Evolutionary conservation across 164 flowering plant genomes (phyloP), one percentile per base, ranked within the genome.

Genomic region (Macadamia integrifolia): DNA sequence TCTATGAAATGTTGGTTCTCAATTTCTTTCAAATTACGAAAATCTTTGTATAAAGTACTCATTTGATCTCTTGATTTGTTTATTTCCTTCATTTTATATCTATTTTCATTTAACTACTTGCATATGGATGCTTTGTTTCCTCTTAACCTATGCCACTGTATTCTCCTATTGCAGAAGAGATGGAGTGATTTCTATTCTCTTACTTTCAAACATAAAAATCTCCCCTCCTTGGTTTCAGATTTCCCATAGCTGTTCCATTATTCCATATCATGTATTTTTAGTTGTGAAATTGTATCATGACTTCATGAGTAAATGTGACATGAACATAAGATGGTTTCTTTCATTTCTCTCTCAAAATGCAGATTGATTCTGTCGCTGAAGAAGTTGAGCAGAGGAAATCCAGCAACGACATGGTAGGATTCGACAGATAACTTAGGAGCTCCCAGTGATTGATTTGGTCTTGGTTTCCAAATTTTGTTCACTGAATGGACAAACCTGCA

Each of bases 331-430:
- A 62, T 66, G 31, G 49, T 58, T 58, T 30, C 52, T 0, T 60
- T 65, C 13, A 58, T 50, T 60, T 15, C 23, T 53, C 56, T 65
- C 62, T 55, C 23, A 15, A 30, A 11, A 29, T 72, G 72, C 89
- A 94, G 99, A 70, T 89, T 74, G 99, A 94, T 84, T 90, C 92
- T 69, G 94, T 92, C 32, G 96, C 99, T 69, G 99, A 90, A 72
- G 97, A 83, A 82, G 92, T 94, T 72, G 98, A 90, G 67, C 76
- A 79, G 35, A 74, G 63, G 69, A 89, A 76, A 71, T 82, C 89
- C 59, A 67, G 74, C 46, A 76, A 76, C 80, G 94, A 94, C 76
- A 79, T 89, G 93, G 99, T 94, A 85, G 70, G 75, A 8, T 64
- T 65, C 48, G 66, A 32, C 8, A 29, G 58, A 58, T 46, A 42